These are phyloP conservation scores for Rhamnella rubrinervis DNA, from an alignment of 331 rosid species.

Conservation along the genomic window DNA sequence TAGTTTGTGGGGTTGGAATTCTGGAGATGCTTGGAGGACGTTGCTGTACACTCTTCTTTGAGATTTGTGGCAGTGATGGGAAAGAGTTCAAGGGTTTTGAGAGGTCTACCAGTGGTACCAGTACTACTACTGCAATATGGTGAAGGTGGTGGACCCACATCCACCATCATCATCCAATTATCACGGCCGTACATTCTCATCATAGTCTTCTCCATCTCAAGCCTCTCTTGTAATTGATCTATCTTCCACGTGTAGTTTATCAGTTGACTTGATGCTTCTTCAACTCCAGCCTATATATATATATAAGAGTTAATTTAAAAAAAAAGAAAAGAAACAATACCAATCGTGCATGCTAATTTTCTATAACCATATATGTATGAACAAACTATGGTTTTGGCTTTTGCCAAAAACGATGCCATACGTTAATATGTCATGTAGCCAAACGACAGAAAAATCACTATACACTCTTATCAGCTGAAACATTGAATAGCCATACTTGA, in stretches of 20 bases:
- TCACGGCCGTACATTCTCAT: slow-evolving; percentile 41
- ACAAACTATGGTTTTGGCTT: too few relatives aligned
- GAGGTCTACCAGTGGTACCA: slow-evolving; percentile 21
- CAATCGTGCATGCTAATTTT: neutral
- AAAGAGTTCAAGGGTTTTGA: slow-evolving; percentile 83
- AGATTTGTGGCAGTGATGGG: slow-evolving; percentile 57
- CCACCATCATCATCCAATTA: slow-evolving; percentile 39
- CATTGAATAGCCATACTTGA: too few relatives aligned
- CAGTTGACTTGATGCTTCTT: slow-evolving; percentile 35
- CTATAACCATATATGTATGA: neutral
- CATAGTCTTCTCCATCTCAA: slow-evolving; percentile 39
- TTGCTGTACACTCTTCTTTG: slow-evolving; percentile 27
- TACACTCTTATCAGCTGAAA: too few relatives aligned
- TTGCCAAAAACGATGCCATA: too few relatives aligned
- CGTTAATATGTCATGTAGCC: too few relatives aligned
- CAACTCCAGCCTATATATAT: slow-evolving; percentile 34
- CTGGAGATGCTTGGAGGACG: slow-evolving; percentile 19
- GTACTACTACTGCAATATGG: slow-evolving; percentile 25
- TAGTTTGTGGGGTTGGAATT: slow-evolving; percentile 10
- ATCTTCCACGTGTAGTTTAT: slow-evolving; percentile 38
- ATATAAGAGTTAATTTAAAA: neutral
- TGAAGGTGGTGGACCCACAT: slow-evolving; percentile 36
- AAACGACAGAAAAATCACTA: too few relatives aligned
- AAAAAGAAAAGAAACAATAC: slow-evolving; percentile 22
- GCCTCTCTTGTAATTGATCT: slow-evolving; percentile 22